phyloP scores from a whole-genome alignment of 2,329 filamentous ascomycete genomes.

The Alternaria metachromatica region DNA sequence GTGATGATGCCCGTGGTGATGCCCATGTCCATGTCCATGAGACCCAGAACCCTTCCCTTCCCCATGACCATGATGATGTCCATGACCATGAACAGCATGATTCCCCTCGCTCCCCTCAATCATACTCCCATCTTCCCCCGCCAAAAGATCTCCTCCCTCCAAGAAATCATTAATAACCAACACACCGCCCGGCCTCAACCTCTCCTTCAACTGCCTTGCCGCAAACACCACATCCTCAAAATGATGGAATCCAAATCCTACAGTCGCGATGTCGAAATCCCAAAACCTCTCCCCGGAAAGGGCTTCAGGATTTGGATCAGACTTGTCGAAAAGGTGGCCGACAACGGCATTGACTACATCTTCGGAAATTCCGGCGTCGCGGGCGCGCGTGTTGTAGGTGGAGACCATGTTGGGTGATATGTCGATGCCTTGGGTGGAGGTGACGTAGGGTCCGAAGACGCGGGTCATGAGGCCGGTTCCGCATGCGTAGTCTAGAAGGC shows the following conservation, averaged over 20 bases:
- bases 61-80: constrained; percentile 30
- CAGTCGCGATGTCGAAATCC: constrained; percentile 53
- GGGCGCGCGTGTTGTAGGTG: constrained; percentile 68
- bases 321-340: constrained; percentile 47
- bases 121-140: constrained; percentile 34
- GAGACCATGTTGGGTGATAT: constrained; percentile 74
- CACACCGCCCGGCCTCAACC: constrained; percentile 70
- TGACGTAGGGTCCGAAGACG: constrained; percentile 67
- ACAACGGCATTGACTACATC: constrained; percentile 32
- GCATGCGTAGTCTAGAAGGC: constrained; percentile 25
- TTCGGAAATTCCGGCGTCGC: constrained; percentile 19
- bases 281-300: constrained; percentile 41
- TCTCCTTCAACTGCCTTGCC: constrained; percentile 64
- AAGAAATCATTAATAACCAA: constrained; percentile 73
- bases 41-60: constrained; percentile 4
- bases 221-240: constrained; percentile 67
- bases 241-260: constrained; percentile 56
- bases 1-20: constrained; percentile 14
- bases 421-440: constrained; percentile 71
- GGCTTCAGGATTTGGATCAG: constrained; percentile 23
- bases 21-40: constrained; percentile 16
- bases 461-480: constrained; percentile 34
- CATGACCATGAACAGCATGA: constrained; percentile 29
- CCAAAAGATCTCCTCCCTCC: constrained; percentile 55
- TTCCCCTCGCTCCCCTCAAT: constrained; percentile 33